Evolutionary conservation across 164 flowering plant genomes (phyloP).

Genomic region (Annona squamosa): DNA sequence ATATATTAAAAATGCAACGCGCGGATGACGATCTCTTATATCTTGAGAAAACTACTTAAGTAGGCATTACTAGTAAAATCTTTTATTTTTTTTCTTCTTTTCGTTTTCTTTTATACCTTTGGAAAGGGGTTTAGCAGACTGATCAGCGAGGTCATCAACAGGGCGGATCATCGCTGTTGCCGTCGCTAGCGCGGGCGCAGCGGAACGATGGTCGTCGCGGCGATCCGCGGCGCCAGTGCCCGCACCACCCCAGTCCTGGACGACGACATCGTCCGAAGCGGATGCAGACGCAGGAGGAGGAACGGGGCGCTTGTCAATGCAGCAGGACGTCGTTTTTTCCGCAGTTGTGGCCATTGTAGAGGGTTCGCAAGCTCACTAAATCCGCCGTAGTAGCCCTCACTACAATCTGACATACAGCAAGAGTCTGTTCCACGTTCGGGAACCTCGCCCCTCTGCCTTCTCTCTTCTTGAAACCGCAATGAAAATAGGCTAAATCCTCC

Average conservation of each 20-base stretch:
- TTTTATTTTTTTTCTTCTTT: too few species aligned
- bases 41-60: too few species aligned
- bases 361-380: slow-evolving; percentile 67
- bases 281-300: slow-evolving; percentile 15
- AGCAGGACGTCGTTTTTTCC: slow-evolving; percentile 68
- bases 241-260: slow-evolving; percentile 43
- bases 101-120: slow-evolving; percentile 1
- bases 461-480: not conserved
- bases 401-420: slow-evolving; percentile 80
- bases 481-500: not conserved
- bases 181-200: slow-evolving; percentile 10
- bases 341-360: slow-evolving; percentile 86
- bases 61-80: too few species aligned
- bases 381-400: slow-evolving; percentile 56
- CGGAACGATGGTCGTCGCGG: slow-evolving; percentile 27
- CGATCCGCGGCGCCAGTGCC: slow-evolving; percentile 21
- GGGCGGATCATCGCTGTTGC: slow-evolving; percentile 45
- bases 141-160: slow-evolving; percentile 40
- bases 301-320: slow-evolving; percentile 5
- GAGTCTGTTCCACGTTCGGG: slow-evolving; percentile 8
- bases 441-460: slow-evolving; percentile 3
- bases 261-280: slow-evolving; percentile 14
- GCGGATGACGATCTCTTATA: too few species aligned
- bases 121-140: slow-evolving; percentile 32
- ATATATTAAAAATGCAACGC: too few species aligned